Evolutionary conservation across 441 rosid species (phyloP).

Genomic region (Kokia cookei): DNA sequence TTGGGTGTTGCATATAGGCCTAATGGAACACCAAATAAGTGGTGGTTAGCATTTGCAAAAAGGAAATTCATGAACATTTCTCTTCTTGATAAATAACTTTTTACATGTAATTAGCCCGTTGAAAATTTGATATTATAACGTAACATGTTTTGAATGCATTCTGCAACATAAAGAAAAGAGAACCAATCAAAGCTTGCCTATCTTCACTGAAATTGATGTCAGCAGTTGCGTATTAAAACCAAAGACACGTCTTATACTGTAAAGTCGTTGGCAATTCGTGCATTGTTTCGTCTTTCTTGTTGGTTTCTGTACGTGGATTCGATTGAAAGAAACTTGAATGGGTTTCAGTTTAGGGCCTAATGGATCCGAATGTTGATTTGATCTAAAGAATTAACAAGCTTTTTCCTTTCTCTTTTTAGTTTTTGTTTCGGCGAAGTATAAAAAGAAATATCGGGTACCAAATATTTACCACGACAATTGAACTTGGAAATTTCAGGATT

Average conservation of each 20-base stretch:
- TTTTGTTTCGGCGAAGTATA: too few species aligned
- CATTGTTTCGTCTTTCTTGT: not conserved
- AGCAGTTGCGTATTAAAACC: not conserved
- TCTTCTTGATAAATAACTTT: slow-evolving; percentile 19
- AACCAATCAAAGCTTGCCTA: too few species aligned
- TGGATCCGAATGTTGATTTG: not conserved
- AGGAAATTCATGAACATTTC: slow-evolving; percentile 80
- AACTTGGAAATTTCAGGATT: not conserved
- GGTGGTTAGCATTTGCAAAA: slow-evolving; percentile 96
- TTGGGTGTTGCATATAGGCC: slow-evolving; percentile 83
- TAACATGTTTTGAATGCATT: too few species aligned
- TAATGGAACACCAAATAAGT: slow-evolving; percentile 91
- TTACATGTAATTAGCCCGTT: not conserved
- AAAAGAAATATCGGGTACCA: too few species aligned
- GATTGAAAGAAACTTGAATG: not conserved
- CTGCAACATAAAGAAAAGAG: too few species aligned
- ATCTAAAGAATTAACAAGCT: too few species aligned
- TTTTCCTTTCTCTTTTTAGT: too few species aligned
- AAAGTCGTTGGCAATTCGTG: not conserved
- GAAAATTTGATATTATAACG: too few species aligned
- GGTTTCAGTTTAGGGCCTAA: not conserved
- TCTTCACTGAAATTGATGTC: not conserved
- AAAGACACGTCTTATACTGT: not conserved
- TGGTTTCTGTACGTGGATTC: not conserved
- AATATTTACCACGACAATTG: not conserved